Evolutionary conservation across 2,329 filamentous ascomycete species (phyloP).

Genomic region (Colletotrichum sublineola): DNA sequence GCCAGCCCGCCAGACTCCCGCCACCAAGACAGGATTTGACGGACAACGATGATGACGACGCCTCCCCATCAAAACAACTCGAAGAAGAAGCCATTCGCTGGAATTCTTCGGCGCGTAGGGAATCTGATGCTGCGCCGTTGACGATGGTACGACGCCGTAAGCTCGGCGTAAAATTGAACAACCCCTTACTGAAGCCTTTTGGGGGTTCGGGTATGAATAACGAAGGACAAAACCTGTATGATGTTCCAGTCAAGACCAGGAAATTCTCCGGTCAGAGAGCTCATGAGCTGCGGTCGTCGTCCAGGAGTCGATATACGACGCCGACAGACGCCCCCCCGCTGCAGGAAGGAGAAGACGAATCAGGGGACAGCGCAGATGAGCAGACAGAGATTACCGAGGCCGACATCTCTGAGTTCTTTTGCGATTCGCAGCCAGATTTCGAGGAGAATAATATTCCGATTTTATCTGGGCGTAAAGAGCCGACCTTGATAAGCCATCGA

Average conservation of each 20-base stretch:
- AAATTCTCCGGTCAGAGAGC: neutral
- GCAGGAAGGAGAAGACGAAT: slow-evolving; percentile 4
- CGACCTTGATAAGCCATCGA: neutral
- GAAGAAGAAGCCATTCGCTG: slow-evolving; percentile 7
- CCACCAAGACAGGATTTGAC: slow-evolving; percentile 29
- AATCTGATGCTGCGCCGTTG: neutral
- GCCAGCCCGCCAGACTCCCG: slow-evolving; percentile 1
- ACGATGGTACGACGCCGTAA: slow-evolving; percentile 31
- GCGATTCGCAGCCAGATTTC: slow-evolving; percentile 23
- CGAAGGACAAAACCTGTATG: slow-evolving; percentile 11
- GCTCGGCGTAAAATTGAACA: slow-evolving; percentile 29
- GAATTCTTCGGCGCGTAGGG: neutral
- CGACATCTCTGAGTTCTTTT: slow-evolving; percentile 35
- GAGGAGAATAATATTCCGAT: slow-evolving; percentile 12
- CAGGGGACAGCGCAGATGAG: slow-evolving; percentile 21
- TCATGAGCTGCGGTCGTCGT: slow-evolving; percentile 2
- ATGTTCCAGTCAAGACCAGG: neutral
- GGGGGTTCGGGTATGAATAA: neutral
- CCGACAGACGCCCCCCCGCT: neutral
- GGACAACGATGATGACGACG: neutral
- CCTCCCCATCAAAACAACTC: neutral
- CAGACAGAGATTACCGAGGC: slow-evolving; percentile 37
- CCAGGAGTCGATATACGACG: neutral
- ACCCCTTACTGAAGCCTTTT: slow-evolving; percentile 23
- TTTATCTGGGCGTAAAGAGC: neutral